Conservation (phyloP, 2,329 filamentous ascomycete genomes). For the Xylariaceae sp. region DNA sequence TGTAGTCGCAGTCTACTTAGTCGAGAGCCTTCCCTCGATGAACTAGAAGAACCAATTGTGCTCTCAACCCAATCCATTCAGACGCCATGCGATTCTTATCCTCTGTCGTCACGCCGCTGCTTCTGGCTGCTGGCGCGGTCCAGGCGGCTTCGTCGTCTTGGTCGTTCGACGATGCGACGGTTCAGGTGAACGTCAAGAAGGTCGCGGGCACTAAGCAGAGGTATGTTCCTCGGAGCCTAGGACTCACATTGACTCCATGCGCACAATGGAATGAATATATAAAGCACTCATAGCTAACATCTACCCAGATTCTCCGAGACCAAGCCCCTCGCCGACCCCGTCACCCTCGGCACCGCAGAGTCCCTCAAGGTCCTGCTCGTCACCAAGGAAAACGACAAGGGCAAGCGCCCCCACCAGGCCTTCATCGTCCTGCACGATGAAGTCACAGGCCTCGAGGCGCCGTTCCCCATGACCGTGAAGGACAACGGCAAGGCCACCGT, state of each 20-base stretch:
- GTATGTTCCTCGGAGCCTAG: slow-evolving; percentile 38
- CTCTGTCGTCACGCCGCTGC: slow-evolving; percentile 38
- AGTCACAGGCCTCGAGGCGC: slow-evolving; percentile 73
- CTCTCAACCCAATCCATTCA: slow-evolving; percentile 6
- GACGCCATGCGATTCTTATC: slow-evolving; percentile 39
- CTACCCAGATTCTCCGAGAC: slow-evolving; percentile 51
- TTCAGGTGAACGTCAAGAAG: slow-evolving; percentile 63
- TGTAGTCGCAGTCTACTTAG: neutral
- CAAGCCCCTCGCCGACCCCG: slow-evolving; percentile 55
- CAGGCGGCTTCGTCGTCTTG: slow-evolving; percentile 60
- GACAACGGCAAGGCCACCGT: slow-evolving; percentile 81
- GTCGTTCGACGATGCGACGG: slow-evolving; percentile 59
- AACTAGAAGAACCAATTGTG: slow-evolving; percentile 8
- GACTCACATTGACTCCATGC: neutral
- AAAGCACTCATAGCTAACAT: slow-evolving; percentile 4
- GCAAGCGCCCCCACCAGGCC: slow-evolving; percentile 86
- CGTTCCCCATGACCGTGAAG: slow-evolving; percentile 78
- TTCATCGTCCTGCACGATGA: slow-evolving; percentile 79
- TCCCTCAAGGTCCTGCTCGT: slow-evolving; percentile 79
- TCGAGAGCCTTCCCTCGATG: slow-evolving; percentile 12
- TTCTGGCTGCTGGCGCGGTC: slow-evolving; percentile 47
- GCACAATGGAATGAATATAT: neutral
- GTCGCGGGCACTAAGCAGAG: slow-evolving; percentile 59
- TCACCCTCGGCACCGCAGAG: slow-evolving; percentile 63
- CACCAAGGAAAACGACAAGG: slow-evolving; percentile 68